Percentiles rank a stretch among this genome's conserved stretches.
Conservation (phyloP, 1,284 basidiomycete genomes). For the Malassezia equina region DNA sequence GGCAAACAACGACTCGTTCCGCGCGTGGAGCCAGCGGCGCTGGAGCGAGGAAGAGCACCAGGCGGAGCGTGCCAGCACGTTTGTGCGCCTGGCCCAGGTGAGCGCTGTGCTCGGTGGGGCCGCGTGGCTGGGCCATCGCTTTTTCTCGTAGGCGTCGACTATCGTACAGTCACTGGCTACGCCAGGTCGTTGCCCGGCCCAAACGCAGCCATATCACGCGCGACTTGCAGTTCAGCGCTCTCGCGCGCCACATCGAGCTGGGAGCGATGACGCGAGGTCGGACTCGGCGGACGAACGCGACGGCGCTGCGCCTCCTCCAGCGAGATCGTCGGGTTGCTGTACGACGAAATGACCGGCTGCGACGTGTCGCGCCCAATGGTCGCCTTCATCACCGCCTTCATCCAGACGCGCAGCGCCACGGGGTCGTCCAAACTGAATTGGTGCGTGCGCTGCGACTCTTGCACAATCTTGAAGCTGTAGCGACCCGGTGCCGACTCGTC, state of each 20-base stretch:
- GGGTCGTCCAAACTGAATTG: constrained; percentile 86
- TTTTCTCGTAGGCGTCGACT: constrained; percentile 1
- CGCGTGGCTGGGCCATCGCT: constrained; percentile 6
- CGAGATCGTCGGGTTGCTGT: constrained; percentile 92
- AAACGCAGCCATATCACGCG: not conserved
- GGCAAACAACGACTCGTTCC: constrained; percentile 10
- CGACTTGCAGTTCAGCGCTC: constrained; percentile 38
- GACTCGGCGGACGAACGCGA: constrained; percentile 85
- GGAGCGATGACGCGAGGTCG: constrained; percentile 67
- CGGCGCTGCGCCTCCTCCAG: constrained; percentile 87
- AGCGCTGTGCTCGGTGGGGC: constrained; percentile 20
- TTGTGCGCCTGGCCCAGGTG: constrained; percentile 33
- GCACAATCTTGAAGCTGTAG: constrained; percentile 90
- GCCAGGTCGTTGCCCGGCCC: not conserved
- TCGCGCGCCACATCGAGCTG: constrained; percentile 77
- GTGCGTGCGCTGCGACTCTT: constrained; percentile 76
- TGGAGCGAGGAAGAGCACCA: constrained; percentile 20
- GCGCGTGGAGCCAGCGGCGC: constrained; percentile 6
- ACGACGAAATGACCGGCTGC: constrained; percentile 79
- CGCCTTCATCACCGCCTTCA: constrained; percentile 99
- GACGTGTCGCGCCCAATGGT: constrained; percentile 64
- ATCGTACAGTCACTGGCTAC: not conserved
- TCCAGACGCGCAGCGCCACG: constrained; percentile 77
- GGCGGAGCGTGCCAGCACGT: constrained; percentile 21
- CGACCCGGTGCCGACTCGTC: constrained; percentile 85